phyloP scores from a whole-genome alignment of 352 stramenopile genomes.

The Elongisporangium anandrum region DNA sequence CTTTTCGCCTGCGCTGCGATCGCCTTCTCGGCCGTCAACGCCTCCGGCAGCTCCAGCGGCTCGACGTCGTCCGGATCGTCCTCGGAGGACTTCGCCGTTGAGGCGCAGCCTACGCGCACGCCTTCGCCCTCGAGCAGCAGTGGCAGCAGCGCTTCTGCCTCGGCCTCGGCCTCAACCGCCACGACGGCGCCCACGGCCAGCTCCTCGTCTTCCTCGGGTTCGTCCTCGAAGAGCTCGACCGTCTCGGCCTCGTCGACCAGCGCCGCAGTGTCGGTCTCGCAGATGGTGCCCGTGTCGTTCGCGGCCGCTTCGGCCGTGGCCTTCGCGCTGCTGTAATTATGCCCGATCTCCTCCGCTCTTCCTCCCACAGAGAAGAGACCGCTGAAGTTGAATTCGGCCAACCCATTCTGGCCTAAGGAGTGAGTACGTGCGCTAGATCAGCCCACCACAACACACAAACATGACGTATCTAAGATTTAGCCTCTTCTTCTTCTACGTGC shows the following conservation, averaged over 20 bases:
- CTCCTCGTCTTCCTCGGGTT: constrained; percentile 16
- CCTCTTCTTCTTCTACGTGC: neutral
- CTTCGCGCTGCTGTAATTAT: constrained; percentile 28
- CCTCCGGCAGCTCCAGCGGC: neutral
- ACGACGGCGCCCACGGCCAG: constrained; percentile 13
- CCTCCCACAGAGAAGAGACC: constrained; percentile 7
- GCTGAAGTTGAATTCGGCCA: constrained; percentile 5
- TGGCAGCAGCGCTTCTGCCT: constrained; percentile 16
- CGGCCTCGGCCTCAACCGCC: neutral
- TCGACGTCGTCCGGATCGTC: constrained; percentile 6
- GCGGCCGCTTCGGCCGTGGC: constrained; percentile 19
- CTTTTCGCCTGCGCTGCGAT: neutral
- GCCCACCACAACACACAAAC: neutral
- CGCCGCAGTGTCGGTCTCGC: constrained; percentile 6
- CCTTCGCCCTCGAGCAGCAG: constrained; percentile 16
- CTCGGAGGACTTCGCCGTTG: constrained; percentile 9
- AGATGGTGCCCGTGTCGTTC: constrained; percentile 17
- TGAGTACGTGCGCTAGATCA: constrained; percentile 5
- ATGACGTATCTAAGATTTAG: constrained; percentile 5
- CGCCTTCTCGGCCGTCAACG: neutral
- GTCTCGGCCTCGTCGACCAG: constrained; percentile 6
- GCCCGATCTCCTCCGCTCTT: neutral
- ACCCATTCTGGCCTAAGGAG: neutral
- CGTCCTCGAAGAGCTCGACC: constrained; percentile 9
- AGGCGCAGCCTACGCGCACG: constrained; percentile 6